Evolutionary conservation across 2,329 filamentous ascomycete genomes (phyloP), one percentile per base, ranked within the genome.

Genomic region (Colletotrichum somersetense): DNA sequence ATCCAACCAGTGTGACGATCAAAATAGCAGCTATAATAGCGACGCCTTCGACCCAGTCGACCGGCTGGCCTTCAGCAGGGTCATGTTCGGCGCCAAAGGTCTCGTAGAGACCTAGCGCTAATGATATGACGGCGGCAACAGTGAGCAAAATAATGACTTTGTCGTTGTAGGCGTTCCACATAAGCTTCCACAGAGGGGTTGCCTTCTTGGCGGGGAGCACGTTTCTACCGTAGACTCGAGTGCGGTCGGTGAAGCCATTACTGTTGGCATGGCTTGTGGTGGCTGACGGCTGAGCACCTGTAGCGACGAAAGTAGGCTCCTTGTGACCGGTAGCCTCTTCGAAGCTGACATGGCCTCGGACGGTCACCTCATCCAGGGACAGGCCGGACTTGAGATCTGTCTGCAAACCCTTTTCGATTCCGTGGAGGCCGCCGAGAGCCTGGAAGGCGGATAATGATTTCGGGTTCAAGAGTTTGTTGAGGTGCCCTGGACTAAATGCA

Each of bases 391-490:
- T 85, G 50, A 89, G 80, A 78, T 93, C 85, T 1, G 91, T 89
- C 72, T 91, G 86, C 12, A 95, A 79, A 1, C 93, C 93, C 75
- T 89, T 91, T 77, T 92, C 91, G 50, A 95, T 80, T 3, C 93
- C 93, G 23, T 83, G 81, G 12, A 94, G 79, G 56, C 93, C 93
- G 69, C 93, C 93, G 4, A 95, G 80, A 3, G 91, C 91, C 75
- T 91, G 87, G 74, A 93, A 93, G 10, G 91, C 92, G 23, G 87
- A 83, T 71, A 93, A 82, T 75, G 88, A 94, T 81, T 95, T 95
- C 0, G 92, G 92, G 73, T 94, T 94, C 67, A 93, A 84, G 30
- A 95, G 82, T 80, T 94, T 95, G 75, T 89, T 90, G 76, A 95
- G 81, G 71, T 94, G 92, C 6, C 92, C 92, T 1, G 91, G 91